phyloP scores from a whole-genome alignment of 768 basidiomycete genomes.

The Boletellus ananas region DNA sequence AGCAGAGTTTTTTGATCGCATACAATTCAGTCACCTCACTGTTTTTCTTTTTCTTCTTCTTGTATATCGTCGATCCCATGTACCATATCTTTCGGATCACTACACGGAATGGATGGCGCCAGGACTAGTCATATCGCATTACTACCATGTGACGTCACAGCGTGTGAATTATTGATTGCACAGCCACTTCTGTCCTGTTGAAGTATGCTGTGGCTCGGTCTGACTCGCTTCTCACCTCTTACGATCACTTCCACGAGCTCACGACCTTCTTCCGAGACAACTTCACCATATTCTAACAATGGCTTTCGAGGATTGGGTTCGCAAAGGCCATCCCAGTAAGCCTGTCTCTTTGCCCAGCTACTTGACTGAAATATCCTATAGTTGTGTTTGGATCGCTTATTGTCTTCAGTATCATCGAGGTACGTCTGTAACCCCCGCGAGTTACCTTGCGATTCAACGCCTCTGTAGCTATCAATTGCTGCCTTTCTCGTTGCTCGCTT shows the following conservation, averaged over 20 bases:
- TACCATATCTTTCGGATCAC: conserved; percentile 14
- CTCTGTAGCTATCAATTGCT: conserved; percentile 56
- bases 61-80: conserved; percentile 15
- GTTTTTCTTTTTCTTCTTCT: not conserved
- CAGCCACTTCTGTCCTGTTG: conserved; percentile 23
- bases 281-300: conserved; percentile 22
- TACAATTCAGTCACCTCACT: not conserved
- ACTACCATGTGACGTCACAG: conserved; percentile 19
- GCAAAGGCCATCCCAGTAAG: conserved; percentile 57
- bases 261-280: conserved; percentile 21
- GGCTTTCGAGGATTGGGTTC: conserved; percentile 39
- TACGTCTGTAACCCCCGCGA: conserved; percentile 21
- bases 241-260: conserved; percentile 26
- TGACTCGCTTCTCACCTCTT: not conserved
- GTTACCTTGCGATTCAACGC: not conserved
- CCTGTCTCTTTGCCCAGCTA: not conserved
- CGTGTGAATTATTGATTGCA: conserved; percentile 14
- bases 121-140: not conserved
- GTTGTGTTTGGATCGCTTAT: conserved; percentile 49
- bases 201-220: conserved; percentile 16
- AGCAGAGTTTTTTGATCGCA: conserved; percentile 25
- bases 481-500: conserved; percentile 68
- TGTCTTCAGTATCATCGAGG: conserved; percentile 66
- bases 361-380: conserved; percentile 32
- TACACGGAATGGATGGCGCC: not conserved